A percentile compares a stretch with the other conserved stretches of the same genome.
These are phyloP conservation scores for Salix exigua DNA, from an alignment of 345 rosid species.

Conservation along the genomic window DNA sequence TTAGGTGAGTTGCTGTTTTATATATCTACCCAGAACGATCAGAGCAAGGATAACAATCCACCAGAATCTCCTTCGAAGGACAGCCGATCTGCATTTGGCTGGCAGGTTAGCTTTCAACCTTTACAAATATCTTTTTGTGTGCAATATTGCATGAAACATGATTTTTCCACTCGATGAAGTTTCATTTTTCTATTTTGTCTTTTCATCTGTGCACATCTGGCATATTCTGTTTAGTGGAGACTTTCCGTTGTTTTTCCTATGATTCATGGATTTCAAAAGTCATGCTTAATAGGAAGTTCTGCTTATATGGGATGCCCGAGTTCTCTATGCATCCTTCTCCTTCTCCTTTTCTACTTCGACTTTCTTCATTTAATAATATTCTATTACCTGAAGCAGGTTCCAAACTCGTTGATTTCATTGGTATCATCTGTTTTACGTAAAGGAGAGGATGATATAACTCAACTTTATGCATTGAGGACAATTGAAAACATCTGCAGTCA, in stretches of 20 bases:
- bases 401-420: slow-evolving; percentile 86
- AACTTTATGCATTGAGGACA: slow-evolving; percentile 91
- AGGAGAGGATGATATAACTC: slow-evolving; percentile 96
- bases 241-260: not conserved
- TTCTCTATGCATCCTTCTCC: slow-evolving; percentile 5
- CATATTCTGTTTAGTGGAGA: not conserved
- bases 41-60: slow-evolving; percentile 52
- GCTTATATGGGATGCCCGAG: not conserved
- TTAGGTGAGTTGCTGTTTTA: slow-evolving; percentile 93
- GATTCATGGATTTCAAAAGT: not conserved
- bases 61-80: slow-evolving; percentile 86
- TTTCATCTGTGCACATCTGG: not conserved
- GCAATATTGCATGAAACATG: not conserved
- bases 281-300: not conserved
- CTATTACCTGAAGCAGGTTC: slow-evolving; percentile 53
- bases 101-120: slow-evolving; percentile 72
- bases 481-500: slow-evolving; percentile 94
- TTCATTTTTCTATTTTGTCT: not conserved
- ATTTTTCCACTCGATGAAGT: not conserved
- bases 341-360: not conserved
- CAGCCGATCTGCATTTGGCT: slow-evolving; percentile 52
- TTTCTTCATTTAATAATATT: slow-evolving; percentile 2
- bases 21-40: slow-evolving; percentile 89
- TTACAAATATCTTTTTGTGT: slow-evolving; percentile 4
- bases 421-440: slow-evolving; percentile 84